Percentiles rank a stretch among this genome's conserved stretches.
Evolutionary conservation across 129 eudicot genomes (phyloP).

Genomic region (Centrapalus pauciflorus): DNA sequence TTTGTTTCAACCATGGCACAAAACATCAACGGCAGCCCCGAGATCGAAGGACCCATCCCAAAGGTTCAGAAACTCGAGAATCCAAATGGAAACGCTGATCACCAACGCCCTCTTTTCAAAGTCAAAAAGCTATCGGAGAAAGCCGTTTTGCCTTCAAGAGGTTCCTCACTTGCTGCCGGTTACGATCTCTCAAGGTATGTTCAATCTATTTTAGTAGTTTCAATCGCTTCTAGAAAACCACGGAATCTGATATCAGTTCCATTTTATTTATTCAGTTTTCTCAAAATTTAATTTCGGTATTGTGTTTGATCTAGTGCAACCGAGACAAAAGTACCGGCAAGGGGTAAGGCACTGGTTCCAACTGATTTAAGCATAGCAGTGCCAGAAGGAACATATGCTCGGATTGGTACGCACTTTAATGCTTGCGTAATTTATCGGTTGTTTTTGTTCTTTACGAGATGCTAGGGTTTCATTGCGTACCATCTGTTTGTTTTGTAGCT

Average conservation of each 20-base stretch:
- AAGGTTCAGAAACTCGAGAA: constrained; percentile 41
- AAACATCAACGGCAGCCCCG: constrained; percentile 24
- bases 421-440: too few relatives aligned
- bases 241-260: not conserved
- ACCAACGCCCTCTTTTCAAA: constrained; percentile 22
- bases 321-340: constrained; percentile 59
- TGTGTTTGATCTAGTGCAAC: constrained; percentile 38
- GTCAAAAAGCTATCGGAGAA: constrained; percentile 74
- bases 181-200: constrained; percentile 82
- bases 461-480: not conserved
- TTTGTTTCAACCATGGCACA: constrained; percentile 26
- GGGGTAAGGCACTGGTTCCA: constrained; percentile 71
- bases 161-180: constrained; percentile 69
- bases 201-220: not conserved
- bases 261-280: not conserved
- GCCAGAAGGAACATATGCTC: constrained; percentile 83
- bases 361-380: constrained; percentile 81
- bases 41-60: constrained; percentile 45
- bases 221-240: not conserved
- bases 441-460: not conserved
- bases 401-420: constrained; percentile 44
- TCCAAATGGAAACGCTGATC: constrained; percentile 24
- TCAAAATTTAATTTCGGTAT: not conserved
- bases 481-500: constrained; percentile 30
- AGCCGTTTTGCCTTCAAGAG: constrained; percentile 66